phyloP scores from a whole-genome alignment of 768 basidiomycete genomes.

The Daedaleopsis sinensis region DNA sequence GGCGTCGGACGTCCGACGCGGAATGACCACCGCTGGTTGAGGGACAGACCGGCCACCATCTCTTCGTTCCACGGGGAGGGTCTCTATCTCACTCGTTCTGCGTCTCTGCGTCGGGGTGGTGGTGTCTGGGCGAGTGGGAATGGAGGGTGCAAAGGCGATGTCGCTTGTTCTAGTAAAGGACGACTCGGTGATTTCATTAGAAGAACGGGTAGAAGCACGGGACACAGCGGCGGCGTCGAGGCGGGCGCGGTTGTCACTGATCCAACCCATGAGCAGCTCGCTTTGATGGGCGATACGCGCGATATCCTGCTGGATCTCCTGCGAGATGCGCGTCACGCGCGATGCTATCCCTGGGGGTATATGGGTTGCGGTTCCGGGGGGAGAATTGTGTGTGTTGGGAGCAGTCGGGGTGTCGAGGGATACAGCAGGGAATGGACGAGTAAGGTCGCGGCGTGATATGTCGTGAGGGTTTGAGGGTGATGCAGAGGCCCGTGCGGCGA shows the following conservation, averaged over 20 bases:
- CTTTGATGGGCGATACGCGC: conserved; percentile 16
- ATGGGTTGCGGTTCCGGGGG: background rate
- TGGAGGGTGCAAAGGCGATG: background rate
- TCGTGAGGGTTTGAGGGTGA: background rate
- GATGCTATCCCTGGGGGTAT: conserved; percentile 11
- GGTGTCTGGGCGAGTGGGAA: background rate
- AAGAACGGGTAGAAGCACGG: background rate
- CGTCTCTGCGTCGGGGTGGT: background rate
- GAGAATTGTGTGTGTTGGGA: background rate
- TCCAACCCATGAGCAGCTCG: conserved; percentile 20
- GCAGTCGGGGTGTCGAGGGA: background rate
- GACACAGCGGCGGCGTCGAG: background rate
- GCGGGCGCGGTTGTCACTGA: conserved; percentile 12
- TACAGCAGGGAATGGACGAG: background rate
- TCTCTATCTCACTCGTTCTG: background rate
- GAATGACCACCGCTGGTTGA: background rate
- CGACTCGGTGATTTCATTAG: background rate
- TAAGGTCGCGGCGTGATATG: background rate
- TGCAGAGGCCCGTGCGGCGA: conserved; percentile 1
- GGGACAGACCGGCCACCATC: background rate
- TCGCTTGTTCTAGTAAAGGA: background rate
- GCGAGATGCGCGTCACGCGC: conserved; percentile 14
- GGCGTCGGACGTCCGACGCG: background rate
- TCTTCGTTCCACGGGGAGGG: background rate
- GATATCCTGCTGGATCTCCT: conserved; percentile 18